These are phyloP conservation scores for Parietaria judaica DNA, from an alignment of 306 rosid genomes.

Conservation along the genomic window DNA sequence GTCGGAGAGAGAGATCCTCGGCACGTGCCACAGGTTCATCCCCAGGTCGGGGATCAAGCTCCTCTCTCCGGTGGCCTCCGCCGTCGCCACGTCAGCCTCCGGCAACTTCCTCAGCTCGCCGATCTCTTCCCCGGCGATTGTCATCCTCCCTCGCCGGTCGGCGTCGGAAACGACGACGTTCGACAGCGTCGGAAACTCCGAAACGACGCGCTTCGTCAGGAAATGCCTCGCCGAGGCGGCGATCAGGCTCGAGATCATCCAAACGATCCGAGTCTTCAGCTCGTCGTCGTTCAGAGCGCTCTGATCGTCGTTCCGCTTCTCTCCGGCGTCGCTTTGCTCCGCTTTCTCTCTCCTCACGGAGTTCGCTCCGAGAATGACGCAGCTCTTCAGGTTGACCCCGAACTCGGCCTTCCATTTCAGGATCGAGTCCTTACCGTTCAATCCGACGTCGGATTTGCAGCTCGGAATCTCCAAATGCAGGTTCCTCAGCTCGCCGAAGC, in stretches of 20 bases:
- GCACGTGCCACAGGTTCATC: constrained; percentile 36
- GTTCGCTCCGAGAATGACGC: constrained; percentile 29
- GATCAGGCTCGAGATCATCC: constrained; percentile 30
- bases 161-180: constrained; percentile 24
- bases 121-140: constrained; percentile 24
- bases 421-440: constrained; percentile 12
- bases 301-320: constrained; percentile 7
- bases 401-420: constrained; percentile 37
- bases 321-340: neutral
- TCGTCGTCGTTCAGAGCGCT: constrained; percentile 18
- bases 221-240: constrained; percentile 38
- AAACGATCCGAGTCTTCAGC: constrained; percentile 17
- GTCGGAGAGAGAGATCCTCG: constrained; percentile 23
- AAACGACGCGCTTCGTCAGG: constrained; percentile 25
- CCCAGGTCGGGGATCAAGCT: constrained; percentile 25
- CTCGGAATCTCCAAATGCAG: constrained; percentile 21
- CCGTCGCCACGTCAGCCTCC: neutral
- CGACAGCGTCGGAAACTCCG: constrained; percentile 17
- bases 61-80: constrained; percentile 12
- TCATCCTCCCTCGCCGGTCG: constrained; percentile 22
- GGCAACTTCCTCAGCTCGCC: constrained; percentile 23
- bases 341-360: constrained; percentile 21
- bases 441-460: constrained; percentile 14
- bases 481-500: constrained; percentile 13
- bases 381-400: constrained; percentile 23